Percentiles rank a stretch among this genome's conserved stretches.
Conservation (phyloP, 2,329 filamentous ascomycete genomes). For the Ceratocystis eucalypticola region DNA sequence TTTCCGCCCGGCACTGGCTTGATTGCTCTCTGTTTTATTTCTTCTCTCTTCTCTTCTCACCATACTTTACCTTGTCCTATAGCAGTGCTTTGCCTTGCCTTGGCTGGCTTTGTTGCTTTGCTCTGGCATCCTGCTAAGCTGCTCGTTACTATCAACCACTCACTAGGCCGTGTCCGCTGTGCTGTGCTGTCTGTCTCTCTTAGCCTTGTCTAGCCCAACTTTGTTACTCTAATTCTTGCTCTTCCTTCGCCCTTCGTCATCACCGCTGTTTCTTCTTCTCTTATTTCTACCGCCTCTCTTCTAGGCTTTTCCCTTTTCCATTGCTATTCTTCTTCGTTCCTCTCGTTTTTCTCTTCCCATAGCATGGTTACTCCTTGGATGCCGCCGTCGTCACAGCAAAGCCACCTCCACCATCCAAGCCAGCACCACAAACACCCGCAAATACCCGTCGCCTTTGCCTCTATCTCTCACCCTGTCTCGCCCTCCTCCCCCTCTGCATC, state of each 20-base stretch:
- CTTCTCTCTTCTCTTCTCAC: constrained; percentile 9
- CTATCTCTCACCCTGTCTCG: not conserved
- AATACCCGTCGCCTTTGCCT: not conserved
- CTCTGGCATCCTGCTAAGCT: too few species aligned
- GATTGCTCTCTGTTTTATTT: constrained; percentile 12
- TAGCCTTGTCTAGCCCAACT: not conserved
- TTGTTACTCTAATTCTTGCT: too few species aligned
- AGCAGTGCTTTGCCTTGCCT: too few species aligned
- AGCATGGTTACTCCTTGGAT: too few species aligned
- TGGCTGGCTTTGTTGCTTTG: too few species aligned
- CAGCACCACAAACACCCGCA: constrained; percentile 23
- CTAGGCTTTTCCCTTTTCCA: constrained; percentile 6
- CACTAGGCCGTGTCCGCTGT: not conserved
- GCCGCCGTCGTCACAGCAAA: not conserved
- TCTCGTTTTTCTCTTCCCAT: constrained; percentile 19
- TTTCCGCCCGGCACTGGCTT: not conserved
- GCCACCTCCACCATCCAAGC: constrained; percentile 24
- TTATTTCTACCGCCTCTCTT: constrained; percentile 17
- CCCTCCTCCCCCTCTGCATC: not conserved
- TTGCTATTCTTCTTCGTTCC: constrained; percentile 20
- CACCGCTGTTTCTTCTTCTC: constrained; percentile 1
- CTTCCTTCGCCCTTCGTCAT: not conserved
- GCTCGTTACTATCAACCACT: too few species aligned
- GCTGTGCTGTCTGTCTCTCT: not conserved
- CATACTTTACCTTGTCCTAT: too few species aligned